Base-by-base conservation (phyloP, 139 green algal species). In the Chlamydomonas urium region DNA sequence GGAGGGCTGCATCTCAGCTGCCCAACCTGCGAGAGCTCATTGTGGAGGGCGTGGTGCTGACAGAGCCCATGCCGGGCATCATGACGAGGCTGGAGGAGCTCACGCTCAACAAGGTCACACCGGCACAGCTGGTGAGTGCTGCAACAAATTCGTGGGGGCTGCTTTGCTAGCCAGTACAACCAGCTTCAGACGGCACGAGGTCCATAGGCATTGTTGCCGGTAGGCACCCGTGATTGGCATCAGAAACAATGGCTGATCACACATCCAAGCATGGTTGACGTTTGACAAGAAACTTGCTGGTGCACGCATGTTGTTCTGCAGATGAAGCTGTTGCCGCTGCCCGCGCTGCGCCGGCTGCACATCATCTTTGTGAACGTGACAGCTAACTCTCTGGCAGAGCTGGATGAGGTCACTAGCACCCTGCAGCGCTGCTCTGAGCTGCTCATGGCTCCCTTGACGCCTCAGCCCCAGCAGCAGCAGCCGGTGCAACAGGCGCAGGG, bases 311-410 rank as follows among this genome's bases (percentile, higher is more conserved):
- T n/a, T n/a, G n/a, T n/a, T 5, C 53, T 35, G 17, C 53, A 35
- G 53, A 17, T 62, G n/a, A 62, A 62, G 24, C 8, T 62, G 23
- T 17, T 62, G 19, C 53, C 53, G 19, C 21, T 62, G 53, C 53
- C 53, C 5, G 10, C 53, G 53, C 53, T 62, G 53, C 53, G n/a
- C 21, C 53, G 53, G 10, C 24, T 62, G 23, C 53, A 62, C 24
- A 31, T 62, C 24, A 28, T 62, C 53, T 62, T 62, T 62, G 53
- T 62, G 23, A 62, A 28, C 53, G 53, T 62, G 19, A 62, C 53
- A 5, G 53, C 53, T 5, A 34, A 8, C 53, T 62, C 53, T 5
- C 24, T 32, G 42, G 42, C 42, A 8, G 42, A 50, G 42, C 42
- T 50, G 10, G 42, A 50, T 24, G 42, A 8, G 42, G 42, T 50